These are phyloP conservation scores for Metarhizium sp. DNA, from an alignment of 2,329 filamentous ascomycete genomes.

Conservation along the genomic window DNA sequence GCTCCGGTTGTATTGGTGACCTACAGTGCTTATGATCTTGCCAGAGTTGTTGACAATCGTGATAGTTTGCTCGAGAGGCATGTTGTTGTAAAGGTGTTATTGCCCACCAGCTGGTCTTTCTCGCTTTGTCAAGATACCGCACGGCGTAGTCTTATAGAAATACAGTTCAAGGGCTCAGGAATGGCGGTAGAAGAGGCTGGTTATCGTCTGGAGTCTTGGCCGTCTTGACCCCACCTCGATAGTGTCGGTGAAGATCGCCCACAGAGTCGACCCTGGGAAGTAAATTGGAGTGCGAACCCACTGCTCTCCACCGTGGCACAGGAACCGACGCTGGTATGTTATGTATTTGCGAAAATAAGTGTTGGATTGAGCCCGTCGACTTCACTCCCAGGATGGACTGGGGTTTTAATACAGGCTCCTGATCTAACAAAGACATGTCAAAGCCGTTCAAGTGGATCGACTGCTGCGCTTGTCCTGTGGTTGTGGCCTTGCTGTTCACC, in stretches of 20 bases:
- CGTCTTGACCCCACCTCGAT: conserved; percentile 4
- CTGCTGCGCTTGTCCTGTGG: not conserved
- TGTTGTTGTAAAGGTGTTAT: conserved; percentile 8
- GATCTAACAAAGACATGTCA: not conserved
- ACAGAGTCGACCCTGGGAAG: conserved; percentile 1
- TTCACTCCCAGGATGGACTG: not conserved
- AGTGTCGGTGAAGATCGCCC: conserved; percentile 11
- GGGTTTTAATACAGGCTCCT: not conserved
- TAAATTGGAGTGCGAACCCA: conserved; percentile 7
- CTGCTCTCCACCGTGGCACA: conserved; percentile 6
- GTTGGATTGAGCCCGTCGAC: not conserved
- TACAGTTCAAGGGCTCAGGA: not conserved
- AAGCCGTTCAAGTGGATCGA: not conserved
- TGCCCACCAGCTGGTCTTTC: not conserved
- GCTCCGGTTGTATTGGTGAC: conserved; percentile 20
- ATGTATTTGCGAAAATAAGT: not conserved
- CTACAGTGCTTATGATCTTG: conserved; percentile 81
- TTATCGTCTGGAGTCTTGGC: not conserved
- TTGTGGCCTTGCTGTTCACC: not conserved
- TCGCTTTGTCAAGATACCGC: not conserved
- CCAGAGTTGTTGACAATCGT: conserved; percentile 86
- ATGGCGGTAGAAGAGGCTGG: not conserved
- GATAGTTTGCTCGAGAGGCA: conserved; percentile 58
- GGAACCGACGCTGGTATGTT: not conserved
- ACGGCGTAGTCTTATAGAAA: not conserved